Evolutionary conservation across 2,329 filamentous ascomycete genomes (phyloP), one percentile per base, ranked within the genome.

Genomic region (Zymoseptoria pseudotritici): DNA sequence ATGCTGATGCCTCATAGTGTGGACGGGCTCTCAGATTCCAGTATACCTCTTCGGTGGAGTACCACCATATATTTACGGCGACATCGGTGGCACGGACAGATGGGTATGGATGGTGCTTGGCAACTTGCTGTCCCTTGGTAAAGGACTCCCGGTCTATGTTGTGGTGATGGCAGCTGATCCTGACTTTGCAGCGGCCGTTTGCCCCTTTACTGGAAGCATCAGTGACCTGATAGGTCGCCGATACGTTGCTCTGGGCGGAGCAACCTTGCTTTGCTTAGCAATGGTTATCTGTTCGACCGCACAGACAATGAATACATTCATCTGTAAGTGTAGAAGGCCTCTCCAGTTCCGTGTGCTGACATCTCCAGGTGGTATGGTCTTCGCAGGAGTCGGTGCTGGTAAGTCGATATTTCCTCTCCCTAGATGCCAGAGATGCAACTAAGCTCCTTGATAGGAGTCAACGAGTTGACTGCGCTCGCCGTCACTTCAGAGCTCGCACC

Each of bases 401-500:
- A 29, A 29, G 26, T 29, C 26, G 26, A 29, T 1, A 29, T 1
- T 1, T 29, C 26, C 6, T 9, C 8, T 29, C 26, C 26, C 26
- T 2, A 9, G 26, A 29, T 29, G 26, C 2, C 26, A 29, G 8
- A 2, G 26, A 29, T 29, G 8, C 26, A 9, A 29, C 26, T 29
- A 29, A 29, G 9, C 22, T 29, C 26, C 26, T 9, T 29, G 8
- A 29, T 29, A 29, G 55, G 56, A 3, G 80, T 89, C 61, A 86
- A 85, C 65, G 86, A 89, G 71, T 75, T 89, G 36, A 89, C 85
- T 5, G 85, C 86, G 4, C 76, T 90, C 8, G 85, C 86, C 26
- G 86, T 81, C 36, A 86, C 86, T 1, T 84, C 85, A 2, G 86
- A 90, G 69, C 78, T 89, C 61, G 86, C 85, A 0, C 86, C 86